phyloP scores from a whole-genome alignment of 148 eudicot species.

The Cornus controversa region DNA sequence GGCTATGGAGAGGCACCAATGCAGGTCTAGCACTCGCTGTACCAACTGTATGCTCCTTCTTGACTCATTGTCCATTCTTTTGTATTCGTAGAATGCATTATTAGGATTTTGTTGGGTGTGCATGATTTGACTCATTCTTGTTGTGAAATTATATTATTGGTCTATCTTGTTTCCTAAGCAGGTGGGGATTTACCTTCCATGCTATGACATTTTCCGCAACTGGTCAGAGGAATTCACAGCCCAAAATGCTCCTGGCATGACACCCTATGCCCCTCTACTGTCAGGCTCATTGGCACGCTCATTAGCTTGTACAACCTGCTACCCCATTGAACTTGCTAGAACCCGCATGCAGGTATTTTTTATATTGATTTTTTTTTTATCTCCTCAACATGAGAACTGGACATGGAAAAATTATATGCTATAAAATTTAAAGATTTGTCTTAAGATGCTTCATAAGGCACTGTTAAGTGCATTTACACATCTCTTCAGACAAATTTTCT shows the following conservation, averaged over 20 bases:
- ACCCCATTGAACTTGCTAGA: conserved; percentile 95
- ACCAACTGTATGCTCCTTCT: conserved; percentile 68
- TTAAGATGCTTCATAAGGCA: conserved; percentile 25
- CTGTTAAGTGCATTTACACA: conserved; percentile 7
- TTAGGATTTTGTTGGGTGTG: not conserved
- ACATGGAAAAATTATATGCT: not conserved
- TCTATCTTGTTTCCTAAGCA: conserved; percentile 25
- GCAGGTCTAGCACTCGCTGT: conserved; percentile 90
- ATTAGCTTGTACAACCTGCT: conserved; percentile 90
- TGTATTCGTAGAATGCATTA: not conserved
- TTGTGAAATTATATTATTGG: not conserved
- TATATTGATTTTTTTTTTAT: not conserved
- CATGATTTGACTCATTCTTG: not conserved
- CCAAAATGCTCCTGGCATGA: conserved; percentile 63
- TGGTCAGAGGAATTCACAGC: conserved; percentile 52
- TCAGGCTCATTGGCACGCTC: conserved; percentile 96
- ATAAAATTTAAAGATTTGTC: not conserved
- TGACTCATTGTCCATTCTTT: not conserved
- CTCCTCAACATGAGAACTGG: conserved; percentile 16
- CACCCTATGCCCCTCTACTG: conserved; percentile 70
- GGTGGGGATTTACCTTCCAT: conserved; percentile 96
- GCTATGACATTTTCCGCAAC: conserved; percentile 78
- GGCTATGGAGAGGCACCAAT: conserved; percentile 97
- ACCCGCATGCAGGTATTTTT: conserved; percentile 94
- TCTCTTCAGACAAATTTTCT: not conserved